These are phyloP conservation scores for Arabidopsis suecica DNA, from an alignment of 345 rosid species.

Conservation along the genomic window DNA sequence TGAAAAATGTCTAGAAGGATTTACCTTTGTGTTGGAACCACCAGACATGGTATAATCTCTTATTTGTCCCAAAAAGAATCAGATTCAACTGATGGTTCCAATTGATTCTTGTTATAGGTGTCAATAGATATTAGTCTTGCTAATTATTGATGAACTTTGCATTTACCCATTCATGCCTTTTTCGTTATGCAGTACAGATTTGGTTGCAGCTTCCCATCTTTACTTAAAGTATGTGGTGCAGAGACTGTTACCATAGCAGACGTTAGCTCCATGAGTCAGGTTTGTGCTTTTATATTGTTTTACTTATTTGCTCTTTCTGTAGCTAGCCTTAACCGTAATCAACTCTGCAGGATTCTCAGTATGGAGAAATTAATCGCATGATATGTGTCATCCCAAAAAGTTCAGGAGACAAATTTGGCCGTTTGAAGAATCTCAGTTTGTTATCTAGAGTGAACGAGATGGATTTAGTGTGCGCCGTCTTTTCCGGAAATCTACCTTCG, in stretches of 20 bases:
- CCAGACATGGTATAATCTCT: slow-evolving; percentile 52
- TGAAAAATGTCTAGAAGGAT: slow-evolving; percentile 72
- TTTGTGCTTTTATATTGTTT: slow-evolving; percentile 40
- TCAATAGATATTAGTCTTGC: background rate
- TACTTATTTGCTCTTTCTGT: slow-evolving; percentile 21
- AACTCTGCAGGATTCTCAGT: slow-evolving; percentile 55
- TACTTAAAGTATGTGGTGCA: slow-evolving; percentile 67
- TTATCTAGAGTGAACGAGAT: slow-evolving; percentile 68
- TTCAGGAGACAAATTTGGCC: slow-evolving; percentile 54
- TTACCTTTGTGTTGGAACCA: slow-evolving; percentile 72
- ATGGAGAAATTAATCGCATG: slow-evolving; percentile 51
- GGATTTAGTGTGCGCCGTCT: slow-evolving; percentile 66
- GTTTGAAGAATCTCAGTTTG: slow-evolving; percentile 56
- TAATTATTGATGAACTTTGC: slow-evolving; percentile 5
- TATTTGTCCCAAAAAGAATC: slow-evolving; percentile 24
- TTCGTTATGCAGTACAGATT: slow-evolving; percentile 64
- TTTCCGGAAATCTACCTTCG: slow-evolving; percentile 71
- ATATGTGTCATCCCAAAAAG: slow-evolving; percentile 65
- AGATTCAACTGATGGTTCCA: slow-evolving; percentile 3
- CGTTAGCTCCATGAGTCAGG: slow-evolving; percentile 72
- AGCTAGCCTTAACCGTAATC: slow-evolving; percentile 19
- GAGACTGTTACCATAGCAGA: slow-evolving; percentile 57
- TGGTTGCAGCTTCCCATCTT: slow-evolving; percentile 56
- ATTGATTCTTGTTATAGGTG: slow-evolving; percentile 10
- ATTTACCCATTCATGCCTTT: slow-evolving; percentile 11